Evolutionary conservation across 768 basidiomycete species (phyloP).

Genomic region (Boletus reticuloceps): DNA sequence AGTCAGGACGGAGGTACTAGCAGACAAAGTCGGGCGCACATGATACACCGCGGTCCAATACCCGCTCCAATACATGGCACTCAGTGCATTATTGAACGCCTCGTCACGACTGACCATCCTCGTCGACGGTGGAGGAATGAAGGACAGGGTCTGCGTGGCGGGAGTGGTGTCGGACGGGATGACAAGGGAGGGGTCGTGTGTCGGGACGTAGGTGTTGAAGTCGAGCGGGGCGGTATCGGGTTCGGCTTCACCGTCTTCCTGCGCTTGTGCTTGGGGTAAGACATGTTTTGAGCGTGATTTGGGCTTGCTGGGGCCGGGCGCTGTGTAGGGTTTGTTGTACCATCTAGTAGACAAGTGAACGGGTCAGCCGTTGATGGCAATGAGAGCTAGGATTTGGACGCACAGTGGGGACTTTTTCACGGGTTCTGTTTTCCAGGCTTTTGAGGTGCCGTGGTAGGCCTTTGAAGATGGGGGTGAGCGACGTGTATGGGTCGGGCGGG

Average conservation of each 20-base stretch:
- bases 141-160: constrained; percentile 18
- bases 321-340: constrained; percentile 61
- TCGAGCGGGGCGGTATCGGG: constrained; percentile 61
- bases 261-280: not conserved
- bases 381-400: constrained; percentile 25
- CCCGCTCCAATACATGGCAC: constrained; percentile 83
- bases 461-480: constrained; percentile 20
- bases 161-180: constrained; percentile 20
- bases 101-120: constrained; percentile 61
- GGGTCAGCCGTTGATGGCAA: not conserved
- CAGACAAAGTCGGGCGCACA: constrained; percentile 39
- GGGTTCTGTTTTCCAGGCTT: constrained; percentile 68
- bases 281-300: not conserved
- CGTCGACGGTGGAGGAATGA: constrained; percentile 33
- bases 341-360: constrained; percentile 45
- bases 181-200: constrained; percentile 67
- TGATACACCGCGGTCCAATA: constrained; percentile 89
- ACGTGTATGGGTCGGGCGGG: not conserved
- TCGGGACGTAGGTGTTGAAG: constrained; percentile 69
- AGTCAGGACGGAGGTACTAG: not conserved
- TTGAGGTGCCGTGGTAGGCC: constrained; percentile 65
- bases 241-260: constrained; percentile 22
- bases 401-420: constrained; percentile 73
- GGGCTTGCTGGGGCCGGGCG: constrained; percentile 6
- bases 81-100: constrained; percentile 70